Conservation (phyloP, 2,329 filamentous ascomycete genomes). For the Colletotrichum falcatum region DNA sequence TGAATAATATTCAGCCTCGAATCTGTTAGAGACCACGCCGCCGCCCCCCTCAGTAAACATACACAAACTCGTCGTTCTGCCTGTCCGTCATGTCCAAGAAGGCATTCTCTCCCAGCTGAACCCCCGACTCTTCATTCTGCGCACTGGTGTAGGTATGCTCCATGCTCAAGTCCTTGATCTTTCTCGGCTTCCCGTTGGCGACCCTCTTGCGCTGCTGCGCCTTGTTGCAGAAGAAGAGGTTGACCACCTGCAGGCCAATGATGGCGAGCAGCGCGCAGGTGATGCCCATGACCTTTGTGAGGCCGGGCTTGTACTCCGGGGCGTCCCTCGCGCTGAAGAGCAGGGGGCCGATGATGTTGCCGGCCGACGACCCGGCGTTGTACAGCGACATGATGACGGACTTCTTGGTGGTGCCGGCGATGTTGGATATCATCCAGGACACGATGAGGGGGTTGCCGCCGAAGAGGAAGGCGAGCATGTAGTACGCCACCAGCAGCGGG, state of each 20-base stretch:
- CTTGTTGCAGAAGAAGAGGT: conserved; percentile 56
- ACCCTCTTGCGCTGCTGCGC: conserved; percentile 66
- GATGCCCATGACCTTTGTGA: conserved; percentile 66
- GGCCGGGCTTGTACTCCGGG: conserved; percentile 68
- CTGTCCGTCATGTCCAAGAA: conserved; percentile 73
- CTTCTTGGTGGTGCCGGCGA: conserved; percentile 75
- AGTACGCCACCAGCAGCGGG: conserved; percentile 70
- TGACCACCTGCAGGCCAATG: conserved; percentile 28
- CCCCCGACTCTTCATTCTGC: conserved; percentile 45
- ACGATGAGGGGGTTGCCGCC: conserved; percentile 75
- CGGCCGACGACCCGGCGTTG: conserved; percentile 70
- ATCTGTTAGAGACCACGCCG: not conserved
- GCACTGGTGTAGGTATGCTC: conserved; percentile 58
- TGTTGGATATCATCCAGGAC: conserved; percentile 77
- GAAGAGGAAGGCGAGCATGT: conserved; percentile 74
- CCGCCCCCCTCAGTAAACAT: conserved; percentile 60
- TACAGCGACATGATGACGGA: conserved; percentile 73
- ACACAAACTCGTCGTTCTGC: conserved; percentile 77
- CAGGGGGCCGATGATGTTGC: conserved; percentile 76
- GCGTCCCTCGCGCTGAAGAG: conserved; percentile 70
- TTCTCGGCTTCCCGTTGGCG: conserved; percentile 69
- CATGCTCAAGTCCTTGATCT: conserved; percentile 71
- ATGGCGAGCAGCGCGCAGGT: conserved; percentile 59
- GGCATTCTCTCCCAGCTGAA: conserved; percentile 59
- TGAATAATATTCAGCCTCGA: too few relatives aligned